These are phyloP conservation scores for Triangularia setosa DNA, from an alignment of 2,329 filamentous ascomycete species.

Conservation along the genomic window DNA sequence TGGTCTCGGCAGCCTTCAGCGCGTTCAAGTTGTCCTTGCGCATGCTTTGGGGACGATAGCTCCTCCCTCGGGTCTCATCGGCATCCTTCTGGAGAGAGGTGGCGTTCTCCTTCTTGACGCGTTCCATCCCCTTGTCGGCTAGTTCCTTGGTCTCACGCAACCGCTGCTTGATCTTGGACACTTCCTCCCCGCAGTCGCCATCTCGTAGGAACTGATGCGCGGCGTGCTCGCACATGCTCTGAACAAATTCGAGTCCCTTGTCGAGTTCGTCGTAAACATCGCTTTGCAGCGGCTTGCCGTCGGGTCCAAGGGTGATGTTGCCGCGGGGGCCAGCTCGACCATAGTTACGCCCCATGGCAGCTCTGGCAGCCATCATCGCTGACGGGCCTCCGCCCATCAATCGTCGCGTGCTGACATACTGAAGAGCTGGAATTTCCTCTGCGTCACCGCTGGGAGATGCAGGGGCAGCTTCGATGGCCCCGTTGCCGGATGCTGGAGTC, in stretches of 20 bases:
- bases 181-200: conserved; percentile 76
- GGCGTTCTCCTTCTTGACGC: conserved; percentile 50
- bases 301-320: conserved; percentile 27
- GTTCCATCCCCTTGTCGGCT: conserved; percentile 57
- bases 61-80: conserved; percentile 41
- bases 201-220: conserved; percentile 88
- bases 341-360: conserved; percentile 26
- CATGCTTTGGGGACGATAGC: conserved; percentile 51
- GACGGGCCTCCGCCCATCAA: conserved; percentile 31
- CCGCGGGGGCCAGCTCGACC: conserved; percentile 25
- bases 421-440: conserved; percentile 31
- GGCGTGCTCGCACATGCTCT: conserved; percentile 77
- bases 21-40: conserved; percentile 37
- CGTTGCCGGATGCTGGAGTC: background rate
- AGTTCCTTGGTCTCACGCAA: conserved; percentile 60
- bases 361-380: conserved; percentile 26
- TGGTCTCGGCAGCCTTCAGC: background rate
- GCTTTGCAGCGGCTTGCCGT: conserved; percentile 23
- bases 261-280: conserved; percentile 71
- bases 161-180: conserved; percentile 63
- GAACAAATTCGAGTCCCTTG: conserved; percentile 72
- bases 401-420: conserved; percentile 37
- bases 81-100: conserved; percentile 37
- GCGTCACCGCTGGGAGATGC: conserved; percentile 19
- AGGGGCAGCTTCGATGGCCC: conserved; percentile 12